Conservation (phyloP, 2,329 filamentous ascomycete species). For the Penicillium digitatum region DNA sequence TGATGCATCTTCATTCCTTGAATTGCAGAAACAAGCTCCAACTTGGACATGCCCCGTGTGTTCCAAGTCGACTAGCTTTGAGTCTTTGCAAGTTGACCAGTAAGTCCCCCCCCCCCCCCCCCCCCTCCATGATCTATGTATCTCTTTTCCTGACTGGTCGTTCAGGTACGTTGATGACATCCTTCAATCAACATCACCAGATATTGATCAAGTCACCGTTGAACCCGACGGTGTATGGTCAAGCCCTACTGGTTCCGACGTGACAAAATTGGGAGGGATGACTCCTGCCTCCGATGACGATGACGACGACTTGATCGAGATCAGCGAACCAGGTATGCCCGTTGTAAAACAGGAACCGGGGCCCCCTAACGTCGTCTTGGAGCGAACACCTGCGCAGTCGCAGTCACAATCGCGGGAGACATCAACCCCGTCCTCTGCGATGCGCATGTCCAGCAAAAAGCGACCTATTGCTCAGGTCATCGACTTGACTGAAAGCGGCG, state of each 20-base stretch:
- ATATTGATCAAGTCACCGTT: constrained; percentile 80
- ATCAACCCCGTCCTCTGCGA: constrained; percentile 38
- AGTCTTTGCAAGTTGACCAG: constrained; percentile 81
- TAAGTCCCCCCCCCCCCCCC: constrained; percentile 46
- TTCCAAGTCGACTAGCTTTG: constrained; percentile 75
- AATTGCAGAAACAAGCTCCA: constrained; percentile 91
- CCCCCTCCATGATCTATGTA: neutral
- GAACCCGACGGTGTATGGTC: constrained; percentile 82
- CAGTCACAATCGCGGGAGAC: constrained; percentile 38
- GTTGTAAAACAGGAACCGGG: constrained; percentile 39
- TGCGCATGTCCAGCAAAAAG: constrained; percentile 42
- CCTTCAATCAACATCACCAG: constrained; percentile 64
- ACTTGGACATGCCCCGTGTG: constrained; percentile 97
- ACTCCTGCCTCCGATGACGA: constrained; percentile 43
- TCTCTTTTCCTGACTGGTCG: constrained; percentile 6
- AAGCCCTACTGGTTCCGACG: constrained; percentile 43
- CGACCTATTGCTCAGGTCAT: constrained; percentile 49
- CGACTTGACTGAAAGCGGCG: constrained; percentile 53
- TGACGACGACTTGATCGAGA: constrained; percentile 52
- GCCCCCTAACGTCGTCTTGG: constrained; percentile 24
- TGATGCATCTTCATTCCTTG: constrained; percentile 85
- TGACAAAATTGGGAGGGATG: constrained; percentile 37
- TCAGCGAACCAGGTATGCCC: constrained; percentile 37
- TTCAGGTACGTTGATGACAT: constrained; percentile 82
- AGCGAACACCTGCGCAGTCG: constrained; percentile 35